Evolutionary conservation across 1,284 basidiomycete genomes (phyloP).

Genomic region (Leccinum subspadiceum): DNA sequence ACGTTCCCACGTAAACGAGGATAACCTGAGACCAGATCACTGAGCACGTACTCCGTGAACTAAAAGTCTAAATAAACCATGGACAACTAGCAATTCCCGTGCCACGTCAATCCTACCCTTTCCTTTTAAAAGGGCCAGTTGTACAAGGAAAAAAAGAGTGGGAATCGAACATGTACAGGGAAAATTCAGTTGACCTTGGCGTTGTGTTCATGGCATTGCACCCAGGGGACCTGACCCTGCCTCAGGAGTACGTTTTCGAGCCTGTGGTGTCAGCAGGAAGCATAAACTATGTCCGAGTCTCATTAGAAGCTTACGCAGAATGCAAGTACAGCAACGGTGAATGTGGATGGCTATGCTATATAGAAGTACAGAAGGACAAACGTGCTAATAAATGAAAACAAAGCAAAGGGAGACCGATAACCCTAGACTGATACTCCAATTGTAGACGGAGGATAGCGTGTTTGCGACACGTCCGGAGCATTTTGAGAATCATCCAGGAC

Average conservation of each 20-base stretch:
- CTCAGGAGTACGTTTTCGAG: neutral
- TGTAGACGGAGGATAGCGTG: conserved; percentile 21
- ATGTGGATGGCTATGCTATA: conserved; percentile 23
- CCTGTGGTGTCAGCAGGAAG: neutral
- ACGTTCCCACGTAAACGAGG: conserved; percentile 19
- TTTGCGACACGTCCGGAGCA: conserved; percentile 19
- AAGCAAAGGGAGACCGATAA: neutral
- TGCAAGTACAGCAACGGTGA: conserved; percentile 22
- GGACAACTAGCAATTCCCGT: neutral
- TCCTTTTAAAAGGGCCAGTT: neutral
- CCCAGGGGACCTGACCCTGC: conserved; percentile 11
- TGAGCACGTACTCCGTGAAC: conserved; percentile 9
- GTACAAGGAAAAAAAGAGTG: conserved; percentile 5
- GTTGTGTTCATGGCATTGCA: conserved; percentile 6
- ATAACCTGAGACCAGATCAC: conserved; percentile 15
- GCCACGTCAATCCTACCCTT: conserved; percentile 21
- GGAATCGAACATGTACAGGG: conserved; percentile 15
- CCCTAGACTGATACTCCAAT: conserved; percentile 25
- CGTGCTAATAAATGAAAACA: conserved; percentile 23
- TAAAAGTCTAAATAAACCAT: conserved; percentile 30
- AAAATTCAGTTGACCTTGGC: conserved; percentile 9
- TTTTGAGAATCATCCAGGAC: conserved; percentile 27
- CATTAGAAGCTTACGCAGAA: conserved; percentile 23
- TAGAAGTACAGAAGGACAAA: conserved; percentile 28
- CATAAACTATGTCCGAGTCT: conserved; percentile 1